These are phyloP conservation scores for Leccinum fuscescens DNA, from an alignment of 1,284 basidiomycete species.

Conservation along the genomic window DNA sequence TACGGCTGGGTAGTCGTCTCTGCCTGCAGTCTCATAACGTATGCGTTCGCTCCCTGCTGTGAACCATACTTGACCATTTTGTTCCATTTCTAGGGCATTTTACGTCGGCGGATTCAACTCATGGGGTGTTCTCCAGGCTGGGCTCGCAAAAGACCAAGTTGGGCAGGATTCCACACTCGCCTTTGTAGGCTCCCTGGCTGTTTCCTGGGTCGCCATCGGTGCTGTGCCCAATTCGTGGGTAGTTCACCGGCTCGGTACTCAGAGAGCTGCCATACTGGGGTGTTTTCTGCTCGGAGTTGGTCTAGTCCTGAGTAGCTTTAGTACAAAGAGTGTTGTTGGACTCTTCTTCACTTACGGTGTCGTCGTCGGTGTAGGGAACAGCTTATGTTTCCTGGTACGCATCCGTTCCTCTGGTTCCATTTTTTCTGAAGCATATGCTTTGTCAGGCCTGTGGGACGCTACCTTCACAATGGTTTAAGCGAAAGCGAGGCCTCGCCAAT, in stretches of 20 bases:
- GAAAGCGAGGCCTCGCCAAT: conserved; percentile 33
- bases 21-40: conserved; percentile 25
- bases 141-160: conserved; percentile 24
- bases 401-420: not conserved
- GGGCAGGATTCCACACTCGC: conserved; percentile 28
- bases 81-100: conserved; percentile 18
- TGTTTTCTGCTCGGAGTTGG: conserved; percentile 28
- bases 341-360: conserved; percentile 33
- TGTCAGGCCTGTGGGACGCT: conserved; percentile 29
- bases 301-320: conserved; percentile 31
- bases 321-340: conserved; percentile 22
- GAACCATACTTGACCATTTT: not conserved
- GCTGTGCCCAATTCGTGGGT: conserved; percentile 31
- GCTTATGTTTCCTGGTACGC: conserved; percentile 26
- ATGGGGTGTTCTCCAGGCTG: conserved; percentile 33
- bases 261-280: conserved; percentile 26
- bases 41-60: conserved; percentile 3
- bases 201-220: conserved; percentile 30
- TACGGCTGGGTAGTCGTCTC: conserved; percentile 24
- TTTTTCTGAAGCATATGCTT: not conserved
- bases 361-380: conserved; percentile 21
- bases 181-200: conserved; percentile 34
- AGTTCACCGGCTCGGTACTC: conserved; percentile 27
- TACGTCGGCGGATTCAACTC: conserved; percentile 29
- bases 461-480: conserved; percentile 36